These are phyloP conservation scores for Nadsonia commutata DNA, from an alignment of 1,139 yeast genomes.

Conservation along the genomic window DNA sequence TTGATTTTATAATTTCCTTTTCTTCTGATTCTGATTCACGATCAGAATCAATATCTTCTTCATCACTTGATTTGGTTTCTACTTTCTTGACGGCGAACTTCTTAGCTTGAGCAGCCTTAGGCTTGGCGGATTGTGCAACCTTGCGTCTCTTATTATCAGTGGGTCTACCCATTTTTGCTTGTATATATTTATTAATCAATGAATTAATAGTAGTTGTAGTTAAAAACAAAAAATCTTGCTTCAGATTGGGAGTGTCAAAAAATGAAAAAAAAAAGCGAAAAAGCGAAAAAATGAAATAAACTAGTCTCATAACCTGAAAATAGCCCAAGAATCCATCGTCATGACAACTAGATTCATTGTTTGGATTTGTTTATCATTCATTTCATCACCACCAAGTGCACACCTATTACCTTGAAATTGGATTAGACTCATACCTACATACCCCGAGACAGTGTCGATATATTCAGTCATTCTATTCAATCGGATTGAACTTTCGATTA, in stretches of 20 bases:
- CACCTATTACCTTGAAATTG: too few species aligned
- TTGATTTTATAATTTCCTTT: constrained; percentile 1
- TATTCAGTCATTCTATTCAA: too few species aligned
- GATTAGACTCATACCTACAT: too few species aligned
- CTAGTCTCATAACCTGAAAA: too few species aligned
- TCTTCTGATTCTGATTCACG: background rate
- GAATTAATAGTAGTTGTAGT: background rate
- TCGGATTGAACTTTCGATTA: too few species aligned
- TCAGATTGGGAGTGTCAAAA: background rate
- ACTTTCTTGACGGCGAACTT: background rate
- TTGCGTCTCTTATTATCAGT: background rate
- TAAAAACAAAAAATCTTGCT: background rate
- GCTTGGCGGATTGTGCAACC: background rate
- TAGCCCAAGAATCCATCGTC: too few species aligned
- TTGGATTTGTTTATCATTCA: too few species aligned
- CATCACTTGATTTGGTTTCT: background rate
- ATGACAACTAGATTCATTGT: too few species aligned
- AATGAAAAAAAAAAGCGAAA: background rate
- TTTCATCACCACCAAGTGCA: too few species aligned
- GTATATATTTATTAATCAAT: background rate
- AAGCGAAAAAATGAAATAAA: background rate
- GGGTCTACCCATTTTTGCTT: background rate
- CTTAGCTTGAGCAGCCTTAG: background rate
- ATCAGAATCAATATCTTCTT: background rate
- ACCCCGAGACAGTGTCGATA: too few species aligned